Evolutionary conservation across 768 basidiomycete species (phyloP), one percentile per base, ranked within the genome.

Genomic region (Naganishia onofrii): DNA sequence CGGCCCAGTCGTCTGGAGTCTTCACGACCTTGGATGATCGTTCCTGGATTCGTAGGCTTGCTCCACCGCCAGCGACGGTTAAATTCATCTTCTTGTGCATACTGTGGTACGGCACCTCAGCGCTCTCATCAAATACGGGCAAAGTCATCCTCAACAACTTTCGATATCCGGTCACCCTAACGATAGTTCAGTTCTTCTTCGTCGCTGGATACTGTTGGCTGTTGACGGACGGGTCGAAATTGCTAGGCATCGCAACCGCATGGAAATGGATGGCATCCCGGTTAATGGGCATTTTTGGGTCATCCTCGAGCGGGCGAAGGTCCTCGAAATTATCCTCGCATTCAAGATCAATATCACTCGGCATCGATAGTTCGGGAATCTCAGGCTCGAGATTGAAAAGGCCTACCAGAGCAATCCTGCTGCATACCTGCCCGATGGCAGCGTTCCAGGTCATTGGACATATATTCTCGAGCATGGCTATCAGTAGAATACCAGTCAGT

Each of bases 371-470:
- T 42, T 46, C 60, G 28, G 60, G 60, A 10, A 38, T 63, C 6
- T 63, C 60, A 26, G 71, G 79, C 76, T 84, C 88, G 52, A 86
- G 82, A 74, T 75, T 95, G 48, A 87, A 92, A 42, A 77, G 75
- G 23, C 94, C 95, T 3, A 91, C 88, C 9, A 83, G 79, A 73
- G 84, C 86, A 12, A 92, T 96, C 72, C 74, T 98, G 29, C 83
- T 82, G 70, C 90, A 85, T 69, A 96, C 94, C 2, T 78, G 96
- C 31, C 92, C 94, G 0, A 98, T 98, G 95, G 94, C 93, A 28
- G 85, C 90, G 71, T 99, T 99, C 80, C 96, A 99, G 82, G 94
- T 99, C 38, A 92, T 89, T 8, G 96, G 96, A 0, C 96, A 99
- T 79, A 92, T 99, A 76, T 97, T 96, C 80, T 93, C 93, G 28